Percentiles rank a stretch among this genome's conserved stretches.
phyloP scores from a whole-genome alignment of 1,284 basidiomycete species.

The Golubevia pallescens region DNA sequence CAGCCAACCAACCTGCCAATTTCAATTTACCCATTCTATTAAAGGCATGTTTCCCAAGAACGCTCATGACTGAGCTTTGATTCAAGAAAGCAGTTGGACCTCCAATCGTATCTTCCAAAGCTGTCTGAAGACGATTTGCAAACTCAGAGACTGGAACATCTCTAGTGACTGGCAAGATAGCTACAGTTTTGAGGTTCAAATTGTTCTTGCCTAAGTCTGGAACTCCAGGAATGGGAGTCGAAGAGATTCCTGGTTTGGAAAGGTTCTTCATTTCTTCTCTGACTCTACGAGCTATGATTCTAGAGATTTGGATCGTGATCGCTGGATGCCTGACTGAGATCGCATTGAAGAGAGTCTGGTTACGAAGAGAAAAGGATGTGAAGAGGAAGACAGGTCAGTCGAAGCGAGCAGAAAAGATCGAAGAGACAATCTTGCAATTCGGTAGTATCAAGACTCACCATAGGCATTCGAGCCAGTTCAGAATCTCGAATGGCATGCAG shows the following conservation, averaged over 20 bases:
- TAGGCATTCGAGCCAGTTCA: conserved; percentile 2
- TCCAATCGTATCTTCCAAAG: conserved; percentile 53
- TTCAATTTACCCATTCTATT: conserved; percentile 64
- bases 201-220: conserved; percentile 10
- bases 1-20: conserved; percentile 59
- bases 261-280: conserved; percentile 13
- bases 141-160: conserved; percentile 60
- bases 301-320: conserved; percentile 5
- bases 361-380: background rate
- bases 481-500: conserved; percentile 3
- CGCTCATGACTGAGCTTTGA: conserved; percentile 59
- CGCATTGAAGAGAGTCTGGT: conserved; percentile 5
- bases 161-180: conserved; percentile 67
- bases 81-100: conserved; percentile 52
- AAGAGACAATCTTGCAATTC: background rate
- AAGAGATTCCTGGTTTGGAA: background rate
- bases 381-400: background rate
- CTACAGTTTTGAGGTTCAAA: conserved; percentile 53
- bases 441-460: background rate
- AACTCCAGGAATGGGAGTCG: conserved; percentile 8
- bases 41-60: conserved; percentile 58
- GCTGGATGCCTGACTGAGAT: conserved; percentile 2
- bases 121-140: conserved; percentile 45
- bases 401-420: background rate
- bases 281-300: conserved; percentile 2